These are phyloP conservation scores for Sanguinoderma infundibulare DNA, from an alignment of 1,284 basidiomycete species.

Conservation along the genomic window DNA sequence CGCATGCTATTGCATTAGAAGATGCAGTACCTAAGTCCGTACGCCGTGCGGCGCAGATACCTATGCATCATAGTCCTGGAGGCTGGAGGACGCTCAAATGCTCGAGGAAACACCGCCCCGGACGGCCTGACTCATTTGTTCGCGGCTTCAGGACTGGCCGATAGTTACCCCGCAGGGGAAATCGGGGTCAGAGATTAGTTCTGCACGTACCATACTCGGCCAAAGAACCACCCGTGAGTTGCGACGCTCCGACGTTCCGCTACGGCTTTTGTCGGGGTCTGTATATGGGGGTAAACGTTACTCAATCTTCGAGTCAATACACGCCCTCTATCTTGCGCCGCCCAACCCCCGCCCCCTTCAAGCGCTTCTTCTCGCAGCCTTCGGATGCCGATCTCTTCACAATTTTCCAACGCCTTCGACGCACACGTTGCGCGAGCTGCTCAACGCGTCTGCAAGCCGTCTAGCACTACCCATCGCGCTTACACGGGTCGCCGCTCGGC, in stretches of 20 bases:
- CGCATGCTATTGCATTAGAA: neutral
- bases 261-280: neutral
- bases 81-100: neutral
- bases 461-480: neutral
- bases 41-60: conserved; percentile 1
- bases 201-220: neutral
- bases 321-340: neutral
- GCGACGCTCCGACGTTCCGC: neutral
- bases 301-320: neutral
- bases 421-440: neutral
- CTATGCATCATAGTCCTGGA: neutral
- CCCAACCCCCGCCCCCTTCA: neutral
- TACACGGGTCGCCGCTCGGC: neutral
- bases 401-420: neutral
- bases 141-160: neutral
- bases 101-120: conserved; percentile 3
- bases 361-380: neutral
- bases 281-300: neutral
- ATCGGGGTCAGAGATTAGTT: conserved; percentile 2
- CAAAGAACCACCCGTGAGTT: neutral
- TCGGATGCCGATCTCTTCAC: neutral
- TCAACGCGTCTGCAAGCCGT: neutral
- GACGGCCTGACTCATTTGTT: neutral
- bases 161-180: neutral
- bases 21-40: neutral